Percentiles rank a stretch among this genome's conserved stretches.
phyloP scores from a whole-genome alignment of 768 basidiomycete genomes.

The Pleurotus giganteus region DNA sequence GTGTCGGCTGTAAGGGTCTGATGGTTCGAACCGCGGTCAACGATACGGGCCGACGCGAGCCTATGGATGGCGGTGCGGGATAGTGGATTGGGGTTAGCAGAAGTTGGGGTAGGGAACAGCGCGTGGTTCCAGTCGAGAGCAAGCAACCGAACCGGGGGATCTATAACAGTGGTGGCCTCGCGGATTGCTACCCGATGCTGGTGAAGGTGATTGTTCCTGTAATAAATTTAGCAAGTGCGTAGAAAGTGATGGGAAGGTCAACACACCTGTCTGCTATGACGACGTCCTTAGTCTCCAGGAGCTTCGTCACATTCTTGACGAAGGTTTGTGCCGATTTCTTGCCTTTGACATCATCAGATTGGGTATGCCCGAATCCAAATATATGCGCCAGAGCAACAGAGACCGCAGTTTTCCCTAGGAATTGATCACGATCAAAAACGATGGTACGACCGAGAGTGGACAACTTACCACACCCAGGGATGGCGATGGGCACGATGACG shows the following conservation, averaged over 20 bases:
- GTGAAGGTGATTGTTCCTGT: conserved; percentile 82
- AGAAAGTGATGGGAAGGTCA: not conserved
- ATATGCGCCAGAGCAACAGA: conserved; percentile 78
- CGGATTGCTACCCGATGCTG: conserved; percentile 78
- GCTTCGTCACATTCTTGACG: conserved; percentile 63
- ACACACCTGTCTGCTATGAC: conserved; percentile 92
- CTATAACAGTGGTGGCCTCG: conserved; percentile 40
- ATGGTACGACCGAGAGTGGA: not conserved
- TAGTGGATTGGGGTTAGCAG: conserved; percentile 44
- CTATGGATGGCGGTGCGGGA: conserved; percentile 57
- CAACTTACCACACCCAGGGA: conserved; percentile 87
- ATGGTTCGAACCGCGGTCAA: conserved; percentile 78
- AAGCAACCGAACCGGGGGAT: conserved; percentile 67
- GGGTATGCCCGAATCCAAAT: conserved; percentile 88
- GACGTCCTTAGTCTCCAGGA: conserved; percentile 64
- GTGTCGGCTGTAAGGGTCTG: conserved; percentile 69
- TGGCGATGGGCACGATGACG: conserved; percentile 82
- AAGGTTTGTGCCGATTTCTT: conserved; percentile 76
- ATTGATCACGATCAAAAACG: conserved; percentile 14
- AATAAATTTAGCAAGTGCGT: not conserved
- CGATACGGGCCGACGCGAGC: conserved; percentile 75
- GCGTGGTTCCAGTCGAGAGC: conserved; percentile 68
- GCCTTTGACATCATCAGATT: conserved; percentile 82
- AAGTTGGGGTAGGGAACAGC: conserved; percentile 2
- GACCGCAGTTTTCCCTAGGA: conserved; percentile 84